Percentiles rank a stretch among this genome's conserved stretches.
phyloP scores from a whole-genome alignment of 1,284 basidiomycete genomes.

The Marasmius sp. region DNA sequence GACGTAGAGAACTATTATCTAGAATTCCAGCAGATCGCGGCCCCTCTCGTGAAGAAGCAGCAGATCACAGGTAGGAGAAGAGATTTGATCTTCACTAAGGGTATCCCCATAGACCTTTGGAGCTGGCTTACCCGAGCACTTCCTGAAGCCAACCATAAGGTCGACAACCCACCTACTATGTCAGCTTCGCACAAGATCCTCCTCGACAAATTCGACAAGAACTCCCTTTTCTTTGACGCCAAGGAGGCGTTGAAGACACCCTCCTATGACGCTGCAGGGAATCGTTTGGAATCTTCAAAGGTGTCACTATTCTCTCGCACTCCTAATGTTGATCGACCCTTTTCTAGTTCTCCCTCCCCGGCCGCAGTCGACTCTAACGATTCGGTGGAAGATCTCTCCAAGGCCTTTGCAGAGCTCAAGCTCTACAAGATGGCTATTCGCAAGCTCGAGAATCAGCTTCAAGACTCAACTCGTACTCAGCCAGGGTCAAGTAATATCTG shows the following conservation, averaged over 20 bases:
- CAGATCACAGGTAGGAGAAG: constrained; percentile 1
- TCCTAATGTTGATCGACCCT: too few relatives aligned
- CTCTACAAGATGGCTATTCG: too few relatives aligned
- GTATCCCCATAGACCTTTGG: too few relatives aligned
- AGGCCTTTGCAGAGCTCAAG: too few relatives aligned
- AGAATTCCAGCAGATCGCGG: constrained; percentile 10
- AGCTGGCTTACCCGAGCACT: constrained; percentile 13
- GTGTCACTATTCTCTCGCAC: background rate
- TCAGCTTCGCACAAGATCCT: constrained; percentile 4
- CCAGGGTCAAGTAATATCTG: too few relatives aligned
- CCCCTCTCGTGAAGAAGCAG: constrained; percentile 10
- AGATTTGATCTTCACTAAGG: constrained; percentile 16
- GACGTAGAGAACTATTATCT: constrained; percentile 12
- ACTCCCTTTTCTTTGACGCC: constrained; percentile 7
- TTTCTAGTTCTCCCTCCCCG: too few relatives aligned
- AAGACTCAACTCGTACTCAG: too few relatives aligned
- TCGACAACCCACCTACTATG: constrained; percentile 8
- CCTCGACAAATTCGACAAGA: constrained; percentile 9
- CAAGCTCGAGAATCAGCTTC: too few relatives aligned
- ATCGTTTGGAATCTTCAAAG: background rate
- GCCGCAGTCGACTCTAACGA: too few relatives aligned
- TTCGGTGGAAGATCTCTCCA: too few relatives aligned
- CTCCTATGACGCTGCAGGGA: background rate
- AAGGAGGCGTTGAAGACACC: background rate
- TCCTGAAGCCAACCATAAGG: constrained; percentile 7